phyloP scores from a whole-genome alignment of 2,329 filamentous ascomycete species.

The Colletotrichum simmondsii region DNA sequence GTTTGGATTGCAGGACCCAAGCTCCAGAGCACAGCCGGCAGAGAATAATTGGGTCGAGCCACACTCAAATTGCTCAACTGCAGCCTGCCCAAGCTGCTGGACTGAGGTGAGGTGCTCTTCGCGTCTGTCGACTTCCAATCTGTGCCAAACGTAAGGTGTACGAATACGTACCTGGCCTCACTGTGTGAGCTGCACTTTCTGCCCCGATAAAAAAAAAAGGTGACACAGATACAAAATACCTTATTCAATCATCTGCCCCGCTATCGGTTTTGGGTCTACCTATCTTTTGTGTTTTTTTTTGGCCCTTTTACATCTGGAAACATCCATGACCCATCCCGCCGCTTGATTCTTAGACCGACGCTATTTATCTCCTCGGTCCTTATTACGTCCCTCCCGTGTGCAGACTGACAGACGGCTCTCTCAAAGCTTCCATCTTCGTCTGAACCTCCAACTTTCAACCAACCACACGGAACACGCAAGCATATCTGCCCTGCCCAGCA shows the following conservation, averaged over 20 bases:
- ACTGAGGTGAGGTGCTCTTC: not conserved
- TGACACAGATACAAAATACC: not conserved
- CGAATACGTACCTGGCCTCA: not conserved
- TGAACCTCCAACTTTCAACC: slow-evolving; percentile 18
- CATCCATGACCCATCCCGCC: slow-evolving; percentile 33
- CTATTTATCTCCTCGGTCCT: slow-evolving; percentile 12
- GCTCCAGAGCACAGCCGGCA: not conserved
- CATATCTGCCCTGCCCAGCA: slow-evolving; percentile 1
- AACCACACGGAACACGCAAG: not conserved
- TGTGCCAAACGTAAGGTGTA: not conserved
- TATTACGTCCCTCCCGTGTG: slow-evolving; percentile 21
- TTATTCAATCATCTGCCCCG: slow-evolving; percentile 11
- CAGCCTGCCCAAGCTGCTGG: slow-evolving; percentile 2
- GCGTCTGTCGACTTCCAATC: not conserved
- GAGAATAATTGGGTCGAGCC: not conserved
- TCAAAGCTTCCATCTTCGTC: slow-evolving; percentile 23
- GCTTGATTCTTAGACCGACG: slow-evolving; percentile 19
- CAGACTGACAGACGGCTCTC: not conserved
- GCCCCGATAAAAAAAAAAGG: slow-evolving; percentile 8
- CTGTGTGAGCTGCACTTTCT: not conserved
- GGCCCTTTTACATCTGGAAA: slow-evolving; percentile 23
- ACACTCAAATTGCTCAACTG: not conserved
- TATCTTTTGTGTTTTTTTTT: not conserved
- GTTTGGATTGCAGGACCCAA: not conserved
- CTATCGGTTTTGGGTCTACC: slow-evolving; percentile 17